Evolutionary conservation across 2,329 filamentous ascomycete genomes (phyloP), one percentile per base, ranked within the genome.

Genomic region (Anthostomella pinea): DNA sequence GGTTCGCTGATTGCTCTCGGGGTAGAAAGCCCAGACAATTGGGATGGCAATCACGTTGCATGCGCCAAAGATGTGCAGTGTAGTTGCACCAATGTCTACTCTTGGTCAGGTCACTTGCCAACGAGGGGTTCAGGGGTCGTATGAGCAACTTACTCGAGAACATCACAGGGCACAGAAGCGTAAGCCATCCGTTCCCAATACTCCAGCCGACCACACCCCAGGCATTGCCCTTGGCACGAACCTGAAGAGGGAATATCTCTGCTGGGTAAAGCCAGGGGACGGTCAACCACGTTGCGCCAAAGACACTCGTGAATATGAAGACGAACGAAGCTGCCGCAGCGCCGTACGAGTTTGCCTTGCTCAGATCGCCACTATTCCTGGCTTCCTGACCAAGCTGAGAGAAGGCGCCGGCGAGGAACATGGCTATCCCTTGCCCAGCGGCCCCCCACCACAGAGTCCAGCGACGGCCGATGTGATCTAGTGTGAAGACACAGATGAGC

Each of bases 141-240:
- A 15, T 11, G 17, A 33, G 8, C 4, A 30, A 50, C 52, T 40
- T 49, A 55, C 53, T 50, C 4, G 46, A 21, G 55, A 59, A 67
- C 39, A 54, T 30, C 30, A 50, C 44, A 9, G 49, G 38, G 38
- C 54, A 53, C 20, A 52, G 27, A 29, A 48, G 35, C 15, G 43
- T 59, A 25, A 58, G 41, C 79, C 80, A 85, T 11, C 82, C 83
- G 46, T 87, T 87, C 0, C 85, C 84, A 33, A 88, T 85, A 10
- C 72, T 77, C 85, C 84, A 89, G 0, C 85, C 84, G 0, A 87
- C 75, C 0, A 88, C 83, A 14, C 85, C 83, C 74, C 79, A 87
- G 0, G 84, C 82, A 42, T 87, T 88, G 5, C 84, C 85, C 49
- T 83, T 82, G 2, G 85, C 84, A 15, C 85, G 74, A 0, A 87